phyloP scores from a whole-genome alignment of 345 rosid species.

The Hibiscus tridactylites region DNA sequence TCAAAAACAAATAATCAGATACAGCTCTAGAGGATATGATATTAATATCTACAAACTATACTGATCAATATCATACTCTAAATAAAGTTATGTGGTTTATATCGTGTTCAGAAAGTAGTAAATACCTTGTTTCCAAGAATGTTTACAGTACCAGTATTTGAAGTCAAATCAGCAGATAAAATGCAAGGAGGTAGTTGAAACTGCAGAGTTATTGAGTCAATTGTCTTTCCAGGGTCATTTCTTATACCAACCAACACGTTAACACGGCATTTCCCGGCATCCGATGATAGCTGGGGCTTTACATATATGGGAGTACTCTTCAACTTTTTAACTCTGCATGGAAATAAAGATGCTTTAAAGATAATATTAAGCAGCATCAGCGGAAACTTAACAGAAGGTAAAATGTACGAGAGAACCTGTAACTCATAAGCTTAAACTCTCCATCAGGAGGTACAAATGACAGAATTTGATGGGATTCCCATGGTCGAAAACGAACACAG shows the following conservation, averaged over 20 bases:
- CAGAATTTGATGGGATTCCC: conserved; percentile 91
- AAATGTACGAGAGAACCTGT: conserved; percentile 47
- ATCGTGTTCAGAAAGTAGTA: not conserved
- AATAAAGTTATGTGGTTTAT: not conserved
- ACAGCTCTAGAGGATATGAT: not conserved
- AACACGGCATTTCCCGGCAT: conserved; percentile 61
- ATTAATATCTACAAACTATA: not conserved
- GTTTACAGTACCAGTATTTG: conserved; percentile 82
- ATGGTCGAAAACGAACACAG: conserved; percentile 86
- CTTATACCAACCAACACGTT: conserved; percentile 72
- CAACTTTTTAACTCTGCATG: conserved; percentile 70
- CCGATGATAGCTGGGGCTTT: conserved; percentile 84
- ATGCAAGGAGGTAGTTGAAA: conserved; percentile 74
- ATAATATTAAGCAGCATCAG: not conserved
- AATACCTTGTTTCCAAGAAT: conserved; percentile 73
- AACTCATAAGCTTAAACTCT: conserved; percentile 90
- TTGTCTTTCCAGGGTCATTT: conserved; percentile 74
- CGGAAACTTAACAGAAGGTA: not conserved
- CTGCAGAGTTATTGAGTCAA: conserved; percentile 69
- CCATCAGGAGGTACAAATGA: conserved; percentile 99
- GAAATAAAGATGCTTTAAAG: not conserved
- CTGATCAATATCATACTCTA: not conserved
- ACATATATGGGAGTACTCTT: conserved; percentile 76
- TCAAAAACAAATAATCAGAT: not conserved
- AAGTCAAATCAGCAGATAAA: conserved; percentile 68